Percentiles rank a stretch among this genome's conserved stretches.
phyloP scores from a whole-genome alignment of 2,329 filamentous ascomycete species.

The Cladosporium phlei region DNA sequence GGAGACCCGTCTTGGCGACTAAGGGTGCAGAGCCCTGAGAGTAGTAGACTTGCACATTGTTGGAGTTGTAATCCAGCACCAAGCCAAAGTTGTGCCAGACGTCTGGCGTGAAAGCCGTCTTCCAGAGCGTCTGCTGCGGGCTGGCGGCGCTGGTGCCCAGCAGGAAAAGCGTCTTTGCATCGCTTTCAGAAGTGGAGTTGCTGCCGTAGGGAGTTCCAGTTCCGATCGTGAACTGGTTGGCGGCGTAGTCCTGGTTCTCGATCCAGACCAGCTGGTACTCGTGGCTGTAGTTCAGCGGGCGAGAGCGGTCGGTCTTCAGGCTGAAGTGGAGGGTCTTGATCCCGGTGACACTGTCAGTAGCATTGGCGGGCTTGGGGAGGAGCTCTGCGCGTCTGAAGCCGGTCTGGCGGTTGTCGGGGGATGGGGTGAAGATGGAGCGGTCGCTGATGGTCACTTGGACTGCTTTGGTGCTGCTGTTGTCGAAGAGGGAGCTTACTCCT shows the following conservation, averaged over 20 bases:
- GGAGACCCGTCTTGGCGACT: constrained; percentile 42
- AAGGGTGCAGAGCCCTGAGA: constrained; percentile 47
- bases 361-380: constrained; percentile 48
- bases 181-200: constrained; percentile 36
- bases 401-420: constrained; percentile 56
- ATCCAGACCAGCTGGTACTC: constrained; percentile 56
- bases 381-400: constrained; percentile 60
- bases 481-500: constrained; percentile 41
- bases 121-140: constrained; percentile 43
- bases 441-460: constrained; percentile 55
- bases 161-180: constrained; percentile 21
- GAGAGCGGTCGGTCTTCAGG: constrained; percentile 48
- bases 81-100: constrained; percentile 61
- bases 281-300: constrained; percentile 55
- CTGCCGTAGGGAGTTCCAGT: constrained; percentile 36
- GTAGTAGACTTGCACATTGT: constrained; percentile 55
- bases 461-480: constrained; percentile 38
- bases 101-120: constrained; percentile 45
- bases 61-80: constrained; percentile 52
- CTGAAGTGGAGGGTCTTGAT: constrained; percentile 61
- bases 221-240: constrained; percentile 45
- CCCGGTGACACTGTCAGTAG: constrained; percentile 49
- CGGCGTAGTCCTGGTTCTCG: constrained; percentile 44
- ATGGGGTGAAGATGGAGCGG: constrained; percentile 54
- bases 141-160: constrained; percentile 28